phyloP scores from a whole-genome alignment of 2,329 filamentous ascomycete species.

The Fusarium guadeloupense region DNA sequence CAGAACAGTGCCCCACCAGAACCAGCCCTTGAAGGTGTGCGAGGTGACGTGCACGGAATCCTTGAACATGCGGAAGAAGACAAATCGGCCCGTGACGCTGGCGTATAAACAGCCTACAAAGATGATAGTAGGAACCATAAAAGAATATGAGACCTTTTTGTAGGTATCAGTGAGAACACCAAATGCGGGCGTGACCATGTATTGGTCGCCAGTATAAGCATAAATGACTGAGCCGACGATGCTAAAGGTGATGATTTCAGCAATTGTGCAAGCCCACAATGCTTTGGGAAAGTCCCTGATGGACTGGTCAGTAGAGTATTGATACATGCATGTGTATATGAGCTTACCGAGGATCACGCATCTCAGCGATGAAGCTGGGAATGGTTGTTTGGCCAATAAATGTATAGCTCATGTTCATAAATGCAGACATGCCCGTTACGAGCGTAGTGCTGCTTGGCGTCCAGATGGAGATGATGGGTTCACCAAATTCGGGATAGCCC shows the following conservation, averaged over 20 bases:
- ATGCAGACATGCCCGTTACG: slow-evolving; percentile 82
- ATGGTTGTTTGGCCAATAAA: slow-evolving; percentile 95
- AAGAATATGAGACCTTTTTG: slow-evolving; percentile 89
- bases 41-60: slow-evolving; percentile 79
- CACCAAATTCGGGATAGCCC: slow-evolving; percentile 67
- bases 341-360: slow-evolving; percentile 69
- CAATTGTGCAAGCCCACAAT: slow-evolving; percentile 87
- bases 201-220: slow-evolving; percentile 85
- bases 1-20: slow-evolving; percentile 77
- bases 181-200: slow-evolving; percentile 87
- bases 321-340: too few relatives aligned
- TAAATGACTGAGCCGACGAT: slow-evolving; percentile 84
- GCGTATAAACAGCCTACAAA: slow-evolving; percentile 92
- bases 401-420: slow-evolving; percentile 94
- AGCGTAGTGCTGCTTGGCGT: slow-evolving; percentile 78
- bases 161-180: slow-evolving; percentile 80
- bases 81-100: slow-evolving; percentile 85
- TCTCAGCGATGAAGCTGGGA: slow-evolving; percentile 94
- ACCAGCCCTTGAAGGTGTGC: slow-evolving; percentile 85
- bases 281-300: slow-evolving; percentile 87
- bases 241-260: slow-evolving; percentile 85
- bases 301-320: neutral
- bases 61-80: slow-evolving; percentile 89
- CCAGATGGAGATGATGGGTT: slow-evolving; percentile 72
- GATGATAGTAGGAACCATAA: slow-evolving; percentile 94